Base-by-base conservation (phyloP, 495 filamentous ascomycete species). In the Aspergillus asperescens region DNA sequence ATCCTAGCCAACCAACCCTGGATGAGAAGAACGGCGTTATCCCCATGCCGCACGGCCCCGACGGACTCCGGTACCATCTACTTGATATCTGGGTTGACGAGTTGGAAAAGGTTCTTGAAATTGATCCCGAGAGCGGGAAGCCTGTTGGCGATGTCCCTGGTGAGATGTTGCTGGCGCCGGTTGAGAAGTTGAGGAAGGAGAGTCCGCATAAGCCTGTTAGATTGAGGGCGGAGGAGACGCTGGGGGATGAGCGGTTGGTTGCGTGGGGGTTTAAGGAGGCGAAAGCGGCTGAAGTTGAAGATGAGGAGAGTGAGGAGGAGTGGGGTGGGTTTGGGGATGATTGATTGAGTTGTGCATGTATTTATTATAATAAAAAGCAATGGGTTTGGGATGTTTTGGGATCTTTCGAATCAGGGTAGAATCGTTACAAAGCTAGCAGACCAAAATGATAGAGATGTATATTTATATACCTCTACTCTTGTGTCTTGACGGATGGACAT, bases 11-110 rank as follows among this genome's bases (percentile, higher is more conserved):
- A 23, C 51, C 56, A 3, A 27, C 50, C 0, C 58, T 63, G 7
- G 65, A 68, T 41, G 64, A 67, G 35, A 52, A 63, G 39, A 61
- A 60, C 0, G 60, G 69, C 38, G 65, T 62, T 15, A 56, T 73
- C 12, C 62, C 69, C 23, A 76, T 76, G 73, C 72, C 73, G 10
- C 73, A 75, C 54, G 73, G 73, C 0, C 85, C 90, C 1, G 86
- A 91, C 60, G 93, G 93, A 0, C 60, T 99, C 59, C 75, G 90
- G 44, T 85, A 91, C 63, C 93, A 99, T 68, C 76, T 96, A 18
- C 62, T 92, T 53, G 93, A 99, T 76, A 80, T 96, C 31, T 99
- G 88, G 80, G 76, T 95, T 29, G 89, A 95, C 66, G 89, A 93
- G 72, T 66, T 86, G 52, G 87, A 89, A 66, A 84, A 82, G 62